phyloP scores from a whole-genome alignment of 495 filamentous ascomycete genomes.

The Cryomyces antarcticus region DNA sequence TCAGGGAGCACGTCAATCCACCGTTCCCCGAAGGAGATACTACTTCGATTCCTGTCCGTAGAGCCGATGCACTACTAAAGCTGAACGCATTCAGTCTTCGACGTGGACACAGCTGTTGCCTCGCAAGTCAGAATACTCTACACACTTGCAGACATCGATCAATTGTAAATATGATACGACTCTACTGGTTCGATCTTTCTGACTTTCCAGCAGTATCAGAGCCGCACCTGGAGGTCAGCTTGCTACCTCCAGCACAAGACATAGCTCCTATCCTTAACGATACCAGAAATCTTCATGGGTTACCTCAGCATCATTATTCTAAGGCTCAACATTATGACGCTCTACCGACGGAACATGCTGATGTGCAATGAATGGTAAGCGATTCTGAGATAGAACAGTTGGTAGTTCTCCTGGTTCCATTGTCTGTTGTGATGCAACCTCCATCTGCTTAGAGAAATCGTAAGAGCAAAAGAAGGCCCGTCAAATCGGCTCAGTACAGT shows the following conservation, averaged over 20 bases:
- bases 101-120: constrained; percentile 24
- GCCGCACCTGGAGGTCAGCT: constrained; percentile 18
- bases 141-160: constrained; percentile 38
- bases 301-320: constrained; percentile 37
- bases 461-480: no score
- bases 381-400: neutral
- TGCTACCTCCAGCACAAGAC: neutral
- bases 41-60: neutral
- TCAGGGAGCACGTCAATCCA: constrained; percentile 31
- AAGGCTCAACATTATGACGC: constrained; percentile 28
- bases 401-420: no score
- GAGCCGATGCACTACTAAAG: neutral
- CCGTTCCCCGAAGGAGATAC: constrained; percentile 27
- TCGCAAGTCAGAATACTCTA: constrained; percentile 29
- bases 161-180: constrained; percentile 19
- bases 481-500: no score
- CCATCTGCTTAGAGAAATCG: no score
- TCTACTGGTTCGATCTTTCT: neutral
- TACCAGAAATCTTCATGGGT: constrained; percentile 27
- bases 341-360: constrained; percentile 26
- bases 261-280: neutral
- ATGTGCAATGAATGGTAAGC: constrained; percentile 36
- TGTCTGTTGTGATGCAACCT: no score
- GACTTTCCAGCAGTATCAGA: constrained; percentile 11
- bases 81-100: constrained; percentile 22